Evolutionary conservation across 495 filamentous ascomycete species (phyloP).

Genomic region (Hyaloscypha finlandica): DNA sequence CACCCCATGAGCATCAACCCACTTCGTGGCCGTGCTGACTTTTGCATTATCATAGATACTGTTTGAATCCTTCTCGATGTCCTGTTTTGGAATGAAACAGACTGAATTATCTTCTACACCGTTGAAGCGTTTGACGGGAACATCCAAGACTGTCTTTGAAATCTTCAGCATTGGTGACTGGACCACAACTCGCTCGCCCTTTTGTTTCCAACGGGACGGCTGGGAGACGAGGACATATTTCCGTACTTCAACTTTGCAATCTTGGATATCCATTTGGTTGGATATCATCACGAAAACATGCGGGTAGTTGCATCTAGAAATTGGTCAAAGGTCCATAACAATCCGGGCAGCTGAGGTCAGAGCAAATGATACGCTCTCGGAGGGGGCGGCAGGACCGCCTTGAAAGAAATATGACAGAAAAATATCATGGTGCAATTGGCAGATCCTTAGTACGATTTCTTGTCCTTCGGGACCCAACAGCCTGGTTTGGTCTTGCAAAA

Average conservation of each 20-base stretch:
- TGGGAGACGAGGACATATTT: conserved; percentile 21
- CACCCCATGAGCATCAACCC: conserved; percentile 27
- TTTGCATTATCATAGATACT: conserved; percentile 18
- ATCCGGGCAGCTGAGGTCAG: background rate
- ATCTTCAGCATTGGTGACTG: conserved; percentile 26
- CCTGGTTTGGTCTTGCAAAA: background rate
- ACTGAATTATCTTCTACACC: conserved; percentile 35
- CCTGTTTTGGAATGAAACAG: conserved; percentile 25
- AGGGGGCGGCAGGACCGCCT: background rate
- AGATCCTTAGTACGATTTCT: background rate
- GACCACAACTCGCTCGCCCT: conserved; percentile 15
- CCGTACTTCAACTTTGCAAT: conserved; percentile 23
- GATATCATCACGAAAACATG: conserved; percentile 1
- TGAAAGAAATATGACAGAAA: background rate
- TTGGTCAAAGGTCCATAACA: background rate
- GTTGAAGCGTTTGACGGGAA: conserved; percentile 32
- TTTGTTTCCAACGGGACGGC: conserved; percentile 22
- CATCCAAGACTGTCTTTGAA: conserved; percentile 3
- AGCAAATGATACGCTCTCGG: background rate
- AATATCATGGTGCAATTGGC: too few species aligned
- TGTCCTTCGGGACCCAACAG: background rate
- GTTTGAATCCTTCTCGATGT: conserved; percentile 30
- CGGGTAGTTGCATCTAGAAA: background rate
- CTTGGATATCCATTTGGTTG: background rate
- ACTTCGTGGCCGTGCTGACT: conserved; percentile 5